Evolutionary conservation across 352 stramenopile species (phyloP).

Genomic region (Phytophthora pistaciae): DNA sequence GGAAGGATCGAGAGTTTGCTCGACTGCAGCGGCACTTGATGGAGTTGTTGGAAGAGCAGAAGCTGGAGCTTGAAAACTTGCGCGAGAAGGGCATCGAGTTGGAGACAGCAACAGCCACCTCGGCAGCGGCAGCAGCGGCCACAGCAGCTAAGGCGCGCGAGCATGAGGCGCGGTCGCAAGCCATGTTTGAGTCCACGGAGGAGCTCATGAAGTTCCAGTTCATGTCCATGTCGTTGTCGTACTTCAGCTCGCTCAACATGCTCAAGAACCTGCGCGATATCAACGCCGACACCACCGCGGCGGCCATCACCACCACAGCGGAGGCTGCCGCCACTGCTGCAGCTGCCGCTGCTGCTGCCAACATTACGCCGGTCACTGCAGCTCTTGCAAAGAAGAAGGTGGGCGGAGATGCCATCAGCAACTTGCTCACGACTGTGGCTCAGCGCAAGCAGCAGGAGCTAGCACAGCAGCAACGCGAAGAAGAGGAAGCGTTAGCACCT

Average conservation of each 20-base stretch:
- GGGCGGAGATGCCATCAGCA: conserved; percentile 67
- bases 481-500: conserved; percentile 63
- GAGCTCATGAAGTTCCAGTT: conserved; percentile 98
- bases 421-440: conserved; percentile 67
- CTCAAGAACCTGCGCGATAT: conserved; percentile 94
- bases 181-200: conserved; percentile 95
- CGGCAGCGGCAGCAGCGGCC: conserved; percentile 88
- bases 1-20: conserved; percentile 94
- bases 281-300: conserved; percentile 92
- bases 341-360: conserved; percentile 86
- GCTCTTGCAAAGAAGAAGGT: conserved; percentile 60
- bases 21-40: conserved; percentile 94
- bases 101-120: conserved; percentile 92
- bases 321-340: conserved; percentile 91
- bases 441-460: conserved; percentile 86
- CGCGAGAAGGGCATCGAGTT: conserved; percentile 93
- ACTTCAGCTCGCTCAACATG: conserved; percentile 97
- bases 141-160: conserved; percentile 92
- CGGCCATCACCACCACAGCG: conserved; percentile 87
- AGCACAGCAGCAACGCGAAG: conserved; percentile 55
- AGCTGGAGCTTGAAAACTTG: conserved; percentile 92
- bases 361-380: conserved; percentile 69
- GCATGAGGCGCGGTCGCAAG: conserved; percentile 90
- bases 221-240: conserved; percentile 96
- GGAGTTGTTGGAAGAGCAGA: conserved; percentile 95